phyloP scores from a whole-genome alignment of 2,329 filamentous ascomycete species.

The Nemania sp. region DNA sequence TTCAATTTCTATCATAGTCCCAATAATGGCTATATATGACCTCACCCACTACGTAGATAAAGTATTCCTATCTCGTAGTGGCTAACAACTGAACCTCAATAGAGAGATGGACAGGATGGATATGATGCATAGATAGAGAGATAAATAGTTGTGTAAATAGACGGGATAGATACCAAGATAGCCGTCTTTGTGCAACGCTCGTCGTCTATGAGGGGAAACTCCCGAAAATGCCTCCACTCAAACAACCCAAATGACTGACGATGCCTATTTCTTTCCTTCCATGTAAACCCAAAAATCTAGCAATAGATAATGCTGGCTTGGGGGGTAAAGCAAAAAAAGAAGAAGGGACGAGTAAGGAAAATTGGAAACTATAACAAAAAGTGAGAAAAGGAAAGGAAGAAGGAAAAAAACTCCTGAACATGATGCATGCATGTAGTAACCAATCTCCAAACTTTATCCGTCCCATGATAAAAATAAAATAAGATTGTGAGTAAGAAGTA shows the following conservation, averaged over 20 bases:
- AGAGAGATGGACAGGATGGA: too few relatives aligned
- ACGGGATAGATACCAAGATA: background rate
- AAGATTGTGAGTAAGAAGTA: too few relatives aligned
- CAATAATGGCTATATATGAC: background rate
- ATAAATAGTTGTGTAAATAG: too few relatives aligned
- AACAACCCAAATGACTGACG: too few relatives aligned
- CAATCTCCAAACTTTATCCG: too few relatives aligned
- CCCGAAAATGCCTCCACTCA: background rate
- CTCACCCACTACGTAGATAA: background rate
- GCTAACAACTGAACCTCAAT: background rate
- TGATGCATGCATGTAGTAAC: background rate
- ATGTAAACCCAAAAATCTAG: background rate
- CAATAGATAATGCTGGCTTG: too few relatives aligned
- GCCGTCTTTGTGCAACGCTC: slow-evolving; percentile 4
- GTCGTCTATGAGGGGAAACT: background rate
- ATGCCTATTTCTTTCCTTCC: background rate
- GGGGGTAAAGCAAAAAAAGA: too few relatives aligned
- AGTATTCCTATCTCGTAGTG: background rate
- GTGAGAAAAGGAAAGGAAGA: too few relatives aligned
- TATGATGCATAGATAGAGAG: too few relatives aligned
- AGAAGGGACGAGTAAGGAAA: too few relatives aligned
- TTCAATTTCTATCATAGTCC: background rate
- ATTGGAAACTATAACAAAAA: background rate
- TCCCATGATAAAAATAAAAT: too few relatives aligned
- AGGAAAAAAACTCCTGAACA: slow-evolving; percentile 1